Percentiles rank a stretch among this genome's conserved stretches.
phyloP scores from a whole-genome alignment of 1,284 basidiomycete genomes.

The Ustilago curta region DNA sequence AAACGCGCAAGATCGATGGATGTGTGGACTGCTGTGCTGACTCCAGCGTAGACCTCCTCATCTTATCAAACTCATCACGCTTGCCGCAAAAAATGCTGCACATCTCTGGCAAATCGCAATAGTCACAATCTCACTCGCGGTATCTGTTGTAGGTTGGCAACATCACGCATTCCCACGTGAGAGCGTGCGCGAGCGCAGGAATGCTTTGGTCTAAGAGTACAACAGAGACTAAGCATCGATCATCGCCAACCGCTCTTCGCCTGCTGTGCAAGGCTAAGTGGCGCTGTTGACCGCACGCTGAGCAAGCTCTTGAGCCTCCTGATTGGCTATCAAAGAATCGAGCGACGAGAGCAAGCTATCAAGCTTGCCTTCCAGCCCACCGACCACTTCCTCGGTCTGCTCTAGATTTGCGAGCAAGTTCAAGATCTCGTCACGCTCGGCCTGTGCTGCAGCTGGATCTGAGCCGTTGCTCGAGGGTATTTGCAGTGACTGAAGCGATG shows the following conservation, averaged over 20 bases:
- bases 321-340: conserved; percentile 38
- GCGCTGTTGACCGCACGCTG: conserved; percentile 28
- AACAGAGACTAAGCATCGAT: background rate
- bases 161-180: background rate
- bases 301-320: conserved; percentile 41
- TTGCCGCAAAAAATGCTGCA: background rate
- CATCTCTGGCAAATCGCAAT: background rate
- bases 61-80: background rate
- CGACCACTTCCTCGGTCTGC: conserved; percentile 49
- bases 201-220: conserved; percentile 2
- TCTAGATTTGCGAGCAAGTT: conserved; percentile 43
- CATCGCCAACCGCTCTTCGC: too few species aligned
- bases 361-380: conserved; percentile 43
- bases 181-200: background rate
- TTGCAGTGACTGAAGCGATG: conserved; percentile 41
- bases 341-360: conserved; percentile 41
- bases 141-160: background rate
- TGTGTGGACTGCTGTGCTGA: conserved; percentile 35
- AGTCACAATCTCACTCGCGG: background rate
- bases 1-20: conserved; percentile 28
- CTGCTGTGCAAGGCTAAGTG: background rate
- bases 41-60: background rate
- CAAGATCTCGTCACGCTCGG: conserved; percentile 43
- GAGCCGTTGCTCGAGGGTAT: conserved; percentile 32
- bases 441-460: conserved; percentile 28